These are phyloP conservation scores for Vachellia collinsii DNA, from an alignment of 306 rosid species.

Conservation along the genomic window DNA sequence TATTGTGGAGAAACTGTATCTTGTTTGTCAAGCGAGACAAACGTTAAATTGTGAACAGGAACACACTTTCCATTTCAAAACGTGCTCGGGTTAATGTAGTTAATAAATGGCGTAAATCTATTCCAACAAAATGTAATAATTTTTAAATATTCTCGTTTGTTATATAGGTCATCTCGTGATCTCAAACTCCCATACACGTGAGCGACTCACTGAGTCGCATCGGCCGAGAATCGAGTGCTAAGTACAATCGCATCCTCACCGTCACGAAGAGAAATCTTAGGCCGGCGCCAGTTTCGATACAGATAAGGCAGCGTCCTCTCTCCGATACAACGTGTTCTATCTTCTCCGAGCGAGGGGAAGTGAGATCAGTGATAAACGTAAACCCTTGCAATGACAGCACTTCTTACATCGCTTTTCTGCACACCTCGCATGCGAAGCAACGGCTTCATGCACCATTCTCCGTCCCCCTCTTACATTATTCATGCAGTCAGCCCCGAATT, in stretches of 20 bases:
- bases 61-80: background rate
- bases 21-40: no score
- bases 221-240: background rate
- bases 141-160: no score
- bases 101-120: background rate
- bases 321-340: background rate
- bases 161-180: no score
- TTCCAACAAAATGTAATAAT: no score
- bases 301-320: conserved; percentile 39
- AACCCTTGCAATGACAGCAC: background rate
- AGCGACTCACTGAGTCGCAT: background rate
- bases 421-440: background rate
- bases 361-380: no score
- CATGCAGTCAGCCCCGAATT: background rate
- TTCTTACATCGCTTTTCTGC: background rate
- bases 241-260: background rate
- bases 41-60: no score
- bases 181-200: background rate
- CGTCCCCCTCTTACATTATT: background rate
- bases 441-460: background rate
- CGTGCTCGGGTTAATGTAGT: no score
- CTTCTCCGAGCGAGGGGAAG: no score
- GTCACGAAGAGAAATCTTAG: background rate
- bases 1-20: no score
- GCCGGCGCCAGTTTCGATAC: conserved; percentile 27